These are phyloP conservation scores for Auricularia cornea DNA, from an alignment of 768 basidiomycete species.

Conservation along the genomic window DNA sequence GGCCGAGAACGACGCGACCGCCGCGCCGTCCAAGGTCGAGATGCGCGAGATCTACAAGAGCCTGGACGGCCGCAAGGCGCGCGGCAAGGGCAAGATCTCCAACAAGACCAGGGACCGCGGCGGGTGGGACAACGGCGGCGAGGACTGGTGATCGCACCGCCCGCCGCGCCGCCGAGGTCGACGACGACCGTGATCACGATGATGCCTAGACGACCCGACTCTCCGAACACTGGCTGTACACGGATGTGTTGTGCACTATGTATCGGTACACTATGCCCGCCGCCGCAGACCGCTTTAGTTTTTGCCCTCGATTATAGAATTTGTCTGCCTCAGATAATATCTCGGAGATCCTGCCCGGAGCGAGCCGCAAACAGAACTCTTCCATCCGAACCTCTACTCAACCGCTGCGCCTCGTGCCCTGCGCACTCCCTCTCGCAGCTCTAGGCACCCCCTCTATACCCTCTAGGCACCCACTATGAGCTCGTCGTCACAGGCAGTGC, in stretches of 20 bases:
- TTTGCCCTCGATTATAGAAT: not conserved
- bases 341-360: not conserved
- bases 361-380: too few relatives aligned
- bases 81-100: conserved; percentile 66
- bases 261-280: not conserved
- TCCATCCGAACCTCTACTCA: too few relatives aligned
- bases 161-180: not conserved
- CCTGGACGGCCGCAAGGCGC: conserved; percentile 74
- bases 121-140: not conserved
- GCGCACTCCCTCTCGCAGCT: too few relatives aligned
- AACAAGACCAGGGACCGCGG: not conserved
- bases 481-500: conserved; percentile 32
- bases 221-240: too few relatives aligned
- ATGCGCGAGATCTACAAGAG: conserved; percentile 92
- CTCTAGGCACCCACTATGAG: not conserved
- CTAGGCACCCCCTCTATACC: too few relatives aligned
- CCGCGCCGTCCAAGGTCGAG: conserved; percentile 64
- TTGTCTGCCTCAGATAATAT: not conserved
- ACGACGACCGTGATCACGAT: too few relatives aligned
- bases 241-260: not conserved
- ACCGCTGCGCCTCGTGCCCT: not conserved
- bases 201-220: not conserved
- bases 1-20: conserved; percentile 40
- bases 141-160: not conserved
- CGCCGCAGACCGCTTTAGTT: not conserved